Evolutionary conservation across 2,329 filamentous ascomycete species (phyloP).

Genomic region (Fusarium nematophilum): DNA sequence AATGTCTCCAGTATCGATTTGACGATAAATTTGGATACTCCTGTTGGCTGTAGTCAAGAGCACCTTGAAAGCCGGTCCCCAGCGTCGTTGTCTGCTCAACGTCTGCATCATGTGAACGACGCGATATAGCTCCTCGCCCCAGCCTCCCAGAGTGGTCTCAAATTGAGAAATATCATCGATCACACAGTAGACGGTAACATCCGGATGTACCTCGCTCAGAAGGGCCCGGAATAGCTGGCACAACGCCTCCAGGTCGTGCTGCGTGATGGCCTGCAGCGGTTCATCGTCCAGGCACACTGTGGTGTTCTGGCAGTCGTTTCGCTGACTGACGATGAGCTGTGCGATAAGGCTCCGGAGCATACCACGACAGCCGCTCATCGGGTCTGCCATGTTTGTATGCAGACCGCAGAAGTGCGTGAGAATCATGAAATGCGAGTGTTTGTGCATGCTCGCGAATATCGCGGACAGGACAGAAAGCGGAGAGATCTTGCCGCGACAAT

Average conservation of each 20-base stretch:
- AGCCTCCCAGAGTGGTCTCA: background rate
- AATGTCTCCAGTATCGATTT: background rate
- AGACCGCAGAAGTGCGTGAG: conserved; percentile 4
- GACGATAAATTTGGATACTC: background rate
- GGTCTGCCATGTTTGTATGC: background rate
- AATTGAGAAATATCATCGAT: conserved; percentile 7
- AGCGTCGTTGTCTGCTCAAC: background rate
- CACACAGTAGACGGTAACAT: conserved; percentile 1
- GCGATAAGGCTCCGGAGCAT: conserved; percentile 4
- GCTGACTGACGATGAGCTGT: background rate
- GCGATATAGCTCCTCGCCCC: background rate
- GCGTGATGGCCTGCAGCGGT: background rate
- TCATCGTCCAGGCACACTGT: background rate
- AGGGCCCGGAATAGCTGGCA: conserved; percentile 3
- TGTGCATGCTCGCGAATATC: conserved; percentile 2
- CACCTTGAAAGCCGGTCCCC: background rate
- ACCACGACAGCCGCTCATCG: background rate
- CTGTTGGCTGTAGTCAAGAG: conserved; percentile 9
- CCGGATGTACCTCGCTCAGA: background rate
- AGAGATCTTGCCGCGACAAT: conserved; percentile 6
- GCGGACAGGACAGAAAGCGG: conserved; percentile 10
- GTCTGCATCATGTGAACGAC: conserved; percentile 1
- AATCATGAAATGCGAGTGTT: background rate
- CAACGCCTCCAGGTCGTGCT: background rate
- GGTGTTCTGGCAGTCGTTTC: background rate